These are phyloP conservation scores for Phaeosphaeria sp. DNA, from an alignment of 2,329 filamentous ascomycete species.

Conservation along the genomic window DNA sequence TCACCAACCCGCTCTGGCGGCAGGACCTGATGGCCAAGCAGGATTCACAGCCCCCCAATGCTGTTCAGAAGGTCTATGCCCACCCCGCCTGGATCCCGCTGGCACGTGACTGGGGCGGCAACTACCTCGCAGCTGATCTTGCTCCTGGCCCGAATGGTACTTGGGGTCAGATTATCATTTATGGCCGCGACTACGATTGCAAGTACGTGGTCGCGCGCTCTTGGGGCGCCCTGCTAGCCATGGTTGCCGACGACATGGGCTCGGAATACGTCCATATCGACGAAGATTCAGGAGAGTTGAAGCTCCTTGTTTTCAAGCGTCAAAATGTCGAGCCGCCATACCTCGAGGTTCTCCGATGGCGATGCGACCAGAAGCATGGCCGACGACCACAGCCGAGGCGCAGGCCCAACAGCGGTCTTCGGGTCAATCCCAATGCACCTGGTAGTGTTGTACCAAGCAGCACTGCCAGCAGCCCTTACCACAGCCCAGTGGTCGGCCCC, in stretches of 20 bases:
- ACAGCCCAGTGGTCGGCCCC: conserved; percentile 65
- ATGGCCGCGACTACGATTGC: conserved; percentile 96
- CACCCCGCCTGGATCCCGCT: conserved; percentile 96
- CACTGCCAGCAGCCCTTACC: conserved; percentile 66
- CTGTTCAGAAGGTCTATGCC: conserved; percentile 90
- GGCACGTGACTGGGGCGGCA: conserved; percentile 97
- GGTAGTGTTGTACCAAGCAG: conserved; percentile 53
- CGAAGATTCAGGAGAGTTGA: conserved; percentile 89
- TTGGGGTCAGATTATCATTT: conserved; percentile 97
- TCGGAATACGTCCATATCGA: conserved; percentile 92
- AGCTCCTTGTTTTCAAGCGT: conserved; percentile 82
- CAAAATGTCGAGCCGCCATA: conserved; percentile 90
- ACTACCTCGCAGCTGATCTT: conserved; percentile 93
- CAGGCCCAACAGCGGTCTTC: conserved; percentile 56
- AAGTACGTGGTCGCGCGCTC: conserved; percentile 96
- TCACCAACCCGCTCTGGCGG: conserved; percentile 74
- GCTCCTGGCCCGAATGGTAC: conserved; percentile 87
- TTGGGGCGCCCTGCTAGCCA: conserved; percentile 86
- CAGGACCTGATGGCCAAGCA: conserved; percentile 84
- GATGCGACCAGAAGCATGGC: conserved; percentile 93
- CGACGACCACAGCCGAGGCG: conserved; percentile 59
- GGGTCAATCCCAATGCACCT: conserved; percentile 60
- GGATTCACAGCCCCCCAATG: conserved; percentile 83
- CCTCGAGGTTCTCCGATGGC: conserved; percentile 93
- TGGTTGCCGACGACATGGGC: conserved; percentile 89